Evolutionary conservation across 2,329 filamentous ascomycete species (phyloP).

Genomic region (Zymoseptoria crescenta): DNA sequence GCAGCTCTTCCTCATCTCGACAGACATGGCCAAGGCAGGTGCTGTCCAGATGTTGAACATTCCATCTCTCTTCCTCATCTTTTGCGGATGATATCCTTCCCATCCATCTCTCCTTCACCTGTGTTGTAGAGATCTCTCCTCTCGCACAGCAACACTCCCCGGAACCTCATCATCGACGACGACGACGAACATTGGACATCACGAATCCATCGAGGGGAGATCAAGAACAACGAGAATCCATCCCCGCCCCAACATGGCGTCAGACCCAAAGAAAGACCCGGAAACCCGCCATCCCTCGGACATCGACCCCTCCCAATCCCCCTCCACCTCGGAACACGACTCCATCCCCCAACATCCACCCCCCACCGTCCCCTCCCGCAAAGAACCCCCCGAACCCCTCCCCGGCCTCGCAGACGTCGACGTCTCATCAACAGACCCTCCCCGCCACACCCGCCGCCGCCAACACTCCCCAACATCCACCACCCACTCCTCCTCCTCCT

Average conservation of each 20-base stretch:
- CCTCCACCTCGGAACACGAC: constrained; percentile 5
- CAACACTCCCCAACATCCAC: constrained; percentile 7
- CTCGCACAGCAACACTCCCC: no score
- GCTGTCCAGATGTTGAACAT: no score
- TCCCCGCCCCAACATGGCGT: constrained; percentile 5
- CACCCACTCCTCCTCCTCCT: constrained; percentile 12
- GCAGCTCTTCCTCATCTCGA: no score
- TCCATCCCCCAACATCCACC: constrained; percentile 7
- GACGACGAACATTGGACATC: no score
- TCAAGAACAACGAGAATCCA: not conserved
- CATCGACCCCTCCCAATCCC: constrained; percentile 7
- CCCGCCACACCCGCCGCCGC: no score
- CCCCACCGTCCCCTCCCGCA: constrained; percentile 6
- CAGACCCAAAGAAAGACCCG: constrained; percentile 8
- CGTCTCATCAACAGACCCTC: no score
- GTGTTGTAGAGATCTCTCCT: no score
- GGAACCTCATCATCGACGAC: no score
- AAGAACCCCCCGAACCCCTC: constrained; percentile 10
- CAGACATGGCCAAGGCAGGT: no score
- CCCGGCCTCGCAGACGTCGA: not conserved
- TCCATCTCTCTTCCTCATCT: no score
- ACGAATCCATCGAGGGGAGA: not conserved
- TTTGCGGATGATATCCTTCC: no score
- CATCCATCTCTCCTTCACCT: no score
- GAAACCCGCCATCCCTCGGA: constrained; percentile 9